phyloP scores from a whole-genome alignment of 169 alveolate species.

The Plasmodium billcollinsi region DNA sequence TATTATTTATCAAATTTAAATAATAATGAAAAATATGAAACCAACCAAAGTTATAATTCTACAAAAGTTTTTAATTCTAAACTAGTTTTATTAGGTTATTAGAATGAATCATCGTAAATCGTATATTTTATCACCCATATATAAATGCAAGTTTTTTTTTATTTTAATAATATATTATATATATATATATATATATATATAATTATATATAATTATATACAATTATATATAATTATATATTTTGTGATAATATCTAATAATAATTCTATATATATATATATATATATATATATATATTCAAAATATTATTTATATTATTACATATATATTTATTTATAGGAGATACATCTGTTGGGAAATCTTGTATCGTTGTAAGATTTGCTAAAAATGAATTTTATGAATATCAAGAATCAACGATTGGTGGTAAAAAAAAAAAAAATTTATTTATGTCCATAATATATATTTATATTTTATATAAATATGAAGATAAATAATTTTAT shows the following conservation, averaged over 20 bases:
- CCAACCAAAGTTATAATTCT: constrained; percentile 39
- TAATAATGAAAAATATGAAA: constrained; percentile 43
- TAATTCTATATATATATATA: neutral
- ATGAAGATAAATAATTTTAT: neutral
- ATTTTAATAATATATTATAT: neutral
- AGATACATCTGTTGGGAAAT: constrained; percentile 95
- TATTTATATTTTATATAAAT: neutral
- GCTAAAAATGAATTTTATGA: constrained; percentile 90
- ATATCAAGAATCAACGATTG: constrained; percentile 93
- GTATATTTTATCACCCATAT: neutral
- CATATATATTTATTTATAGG: constrained; percentile 87
- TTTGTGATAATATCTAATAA: no score
- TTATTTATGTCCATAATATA: neutral
- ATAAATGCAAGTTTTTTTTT: neutral
- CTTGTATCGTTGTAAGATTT: constrained; percentile 90
- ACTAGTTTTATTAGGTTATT: constrained; percentile 64
- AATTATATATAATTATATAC: no score
- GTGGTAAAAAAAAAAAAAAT: constrained; percentile 77
- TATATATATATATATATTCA: neutral
- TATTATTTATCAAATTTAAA: constrained; percentile 61
- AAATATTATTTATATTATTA: neutral
- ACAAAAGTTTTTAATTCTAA: constrained; percentile 66
- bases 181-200: neutral
- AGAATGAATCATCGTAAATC: neutral
- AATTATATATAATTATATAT: no score